Evolutionary conservation across 352 stramenopile genomes (phyloP).

Genomic region (Globisporangium lucens): DNA sequence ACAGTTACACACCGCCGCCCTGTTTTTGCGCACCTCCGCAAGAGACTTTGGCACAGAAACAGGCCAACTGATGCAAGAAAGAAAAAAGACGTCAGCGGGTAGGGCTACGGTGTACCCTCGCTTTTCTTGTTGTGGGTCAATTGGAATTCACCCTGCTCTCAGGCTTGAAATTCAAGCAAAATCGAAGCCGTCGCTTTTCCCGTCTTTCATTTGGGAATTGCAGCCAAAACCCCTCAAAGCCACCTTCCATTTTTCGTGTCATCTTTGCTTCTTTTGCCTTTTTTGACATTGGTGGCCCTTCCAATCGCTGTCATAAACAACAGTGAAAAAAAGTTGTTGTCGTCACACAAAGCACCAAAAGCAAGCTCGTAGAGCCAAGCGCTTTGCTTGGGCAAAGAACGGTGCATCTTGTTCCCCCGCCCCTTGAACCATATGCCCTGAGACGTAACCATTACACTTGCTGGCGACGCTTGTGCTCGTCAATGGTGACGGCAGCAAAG

Average conservation of each 20-base stretch:
- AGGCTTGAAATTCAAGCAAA: background rate
- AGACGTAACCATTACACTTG: background rate
- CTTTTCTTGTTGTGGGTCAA: background rate
- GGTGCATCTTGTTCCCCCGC: background rate
- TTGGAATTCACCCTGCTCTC: background rate
- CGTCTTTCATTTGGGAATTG: background rate
- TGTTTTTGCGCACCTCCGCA: background rate
- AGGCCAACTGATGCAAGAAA: background rate
- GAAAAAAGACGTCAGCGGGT: background rate
- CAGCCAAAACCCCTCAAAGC: background rate
- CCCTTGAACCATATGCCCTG: background rate
- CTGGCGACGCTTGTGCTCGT: background rate
- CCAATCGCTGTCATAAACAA: background rate
- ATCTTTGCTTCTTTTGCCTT: background rate
- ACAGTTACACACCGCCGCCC: background rate
- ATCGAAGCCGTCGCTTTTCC: background rate
- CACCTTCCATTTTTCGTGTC: background rate
- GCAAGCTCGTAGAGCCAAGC: background rate
- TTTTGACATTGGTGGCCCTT: background rate
- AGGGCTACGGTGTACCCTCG: background rate
- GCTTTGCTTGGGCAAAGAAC: background rate
- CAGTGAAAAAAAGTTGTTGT: background rate
- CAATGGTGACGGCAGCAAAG: background rate
- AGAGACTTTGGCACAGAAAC: conserved; percentile 8
- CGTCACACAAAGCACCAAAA: background rate